Evolutionary conservation across 163 green algal species (phyloP).

Genomic region (Coccomyxa subellipsoidea): DNA sequence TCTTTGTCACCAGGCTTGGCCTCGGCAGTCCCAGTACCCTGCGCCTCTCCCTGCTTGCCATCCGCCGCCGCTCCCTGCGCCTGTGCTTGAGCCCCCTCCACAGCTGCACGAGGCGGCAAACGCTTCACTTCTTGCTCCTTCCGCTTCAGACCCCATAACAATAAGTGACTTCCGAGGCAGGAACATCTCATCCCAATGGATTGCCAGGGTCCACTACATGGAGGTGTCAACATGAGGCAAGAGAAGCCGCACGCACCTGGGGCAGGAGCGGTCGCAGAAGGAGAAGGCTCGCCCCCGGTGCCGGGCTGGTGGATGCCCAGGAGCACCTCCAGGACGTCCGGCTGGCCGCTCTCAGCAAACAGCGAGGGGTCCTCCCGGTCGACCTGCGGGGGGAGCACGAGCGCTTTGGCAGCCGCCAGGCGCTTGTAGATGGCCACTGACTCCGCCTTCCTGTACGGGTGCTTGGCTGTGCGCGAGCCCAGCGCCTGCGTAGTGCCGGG

Average conservation of each 20-base stretch:
- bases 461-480: background rate
- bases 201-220: no score
- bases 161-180: no score
- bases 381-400: conserved; percentile 32
- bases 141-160: no score
- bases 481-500: background rate
- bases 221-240: no score
- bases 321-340: conserved; percentile 9
- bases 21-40: background rate
- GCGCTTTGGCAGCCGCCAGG: conserved; percentile 13
- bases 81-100: background rate
- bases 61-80: background rate
- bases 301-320: conserved; percentile 1
- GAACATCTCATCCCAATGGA: background rate
- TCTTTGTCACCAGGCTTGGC: background rate
- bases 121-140: background rate
- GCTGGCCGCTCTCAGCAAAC: conserved; percentile 27
- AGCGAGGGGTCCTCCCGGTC: conserved; percentile 39
- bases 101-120: background rate
- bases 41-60: background rate
- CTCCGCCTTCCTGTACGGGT: conserved; percentile 33
- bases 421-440: conserved; percentile 34
- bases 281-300: conserved; percentile 1
- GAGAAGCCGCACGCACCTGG: background rate
- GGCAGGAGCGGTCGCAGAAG: background rate